Conservation (phyloP, 2,329 filamentous ascomycete genomes). For the Metarhizium guizhouense region DNA sequence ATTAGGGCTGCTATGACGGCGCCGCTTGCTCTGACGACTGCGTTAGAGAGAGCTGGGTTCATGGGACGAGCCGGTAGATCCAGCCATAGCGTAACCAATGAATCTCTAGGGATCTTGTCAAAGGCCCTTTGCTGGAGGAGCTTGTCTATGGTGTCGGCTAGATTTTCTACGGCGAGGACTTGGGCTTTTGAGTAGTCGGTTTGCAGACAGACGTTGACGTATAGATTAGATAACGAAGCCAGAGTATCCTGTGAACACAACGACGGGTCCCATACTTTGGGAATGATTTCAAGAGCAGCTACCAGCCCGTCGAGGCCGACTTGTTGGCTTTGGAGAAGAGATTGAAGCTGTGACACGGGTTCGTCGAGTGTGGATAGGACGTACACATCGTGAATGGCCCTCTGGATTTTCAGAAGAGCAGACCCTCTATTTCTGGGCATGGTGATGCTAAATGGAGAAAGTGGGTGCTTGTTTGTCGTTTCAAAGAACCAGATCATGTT, state of each 20-base stretch:
- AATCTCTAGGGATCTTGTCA: conserved; percentile 20
- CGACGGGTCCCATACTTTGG: conserved; percentile 20
- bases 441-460: conserved; percentile 13
- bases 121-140: conserved; percentile 20
- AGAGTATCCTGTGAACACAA: conserved; percentile 16
- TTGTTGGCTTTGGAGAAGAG: conserved; percentile 19
- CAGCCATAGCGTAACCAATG: conserved; percentile 32
- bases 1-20: conserved; percentile 29
- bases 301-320: conserved; percentile 27
- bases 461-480: conserved; percentile 10
- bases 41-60: conserved; percentile 41
- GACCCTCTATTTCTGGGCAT: conserved; percentile 13
- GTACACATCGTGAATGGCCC: conserved; percentile 28
- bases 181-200: conserved; percentile 36
- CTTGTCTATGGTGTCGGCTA: conserved; percentile 36
- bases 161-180: conserved; percentile 35
- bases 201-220: conserved; percentile 30
- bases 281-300: conserved; percentile 23
- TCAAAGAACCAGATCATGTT: conserved; percentile 31
- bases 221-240: conserved; percentile 30
- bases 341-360: conserved; percentile 14
- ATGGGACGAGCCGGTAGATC: conserved; percentile 27
- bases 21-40: conserved; percentile 38
- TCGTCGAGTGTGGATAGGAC: conserved; percentile 16
- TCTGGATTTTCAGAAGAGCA: conserved; percentile 32